Evolutionary conservation across 2,329 filamentous ascomycete genomes (phyloP), one percentile per base, ranked within the genome.

Genomic region (Aspergillus felis): DNA sequence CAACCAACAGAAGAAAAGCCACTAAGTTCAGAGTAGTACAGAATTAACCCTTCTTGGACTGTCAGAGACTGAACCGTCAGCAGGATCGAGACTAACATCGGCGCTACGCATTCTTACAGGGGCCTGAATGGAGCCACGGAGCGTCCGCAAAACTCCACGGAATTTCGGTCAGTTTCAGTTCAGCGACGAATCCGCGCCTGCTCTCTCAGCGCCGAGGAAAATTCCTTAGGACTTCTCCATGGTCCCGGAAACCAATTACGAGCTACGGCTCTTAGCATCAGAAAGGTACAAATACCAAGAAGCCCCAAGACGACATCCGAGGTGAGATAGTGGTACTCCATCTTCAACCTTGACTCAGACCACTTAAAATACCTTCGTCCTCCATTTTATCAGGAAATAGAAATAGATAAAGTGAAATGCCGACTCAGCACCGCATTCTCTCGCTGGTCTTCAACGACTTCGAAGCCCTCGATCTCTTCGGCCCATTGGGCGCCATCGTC

Each of bases 401-500:
- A 25, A 25, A 25, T 25, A 25, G 24, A 25, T 25, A 25, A 25
- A 25, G 24, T 25, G 24, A 25, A 25, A 44, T 44, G 41, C 41
- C 41, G 8, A 22, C n/a, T 6, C 7, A n/a, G 7, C 41, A 44
- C 22, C 53, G 56, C 42, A 48, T 59, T 38, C 57, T 55, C 24
- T 35, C 59, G 22, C 24, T 73, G 14, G 63, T 79, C 14, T 79
- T 71, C 61, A 74, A 74, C 2, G 75, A 74, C 32, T 77, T 77
- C 61, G 72, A 79, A 64, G 72, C 74, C 22, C 66, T 77, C 4
- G 75, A 79, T 55, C 71, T 69, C 46, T 75, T 76, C 52, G 81
- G 79, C 4, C 80, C 80, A 6, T 67, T 83, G 14, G 78, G 82
- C 58, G 78, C 71, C 55, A 47, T 64, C 5, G 61, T 72, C 48